These are phyloP conservation scores for Hypoxylon lienhwacheense DNA, from an alignment of 495 filamentous ascomycete species.

Conservation along the genomic window DNA sequence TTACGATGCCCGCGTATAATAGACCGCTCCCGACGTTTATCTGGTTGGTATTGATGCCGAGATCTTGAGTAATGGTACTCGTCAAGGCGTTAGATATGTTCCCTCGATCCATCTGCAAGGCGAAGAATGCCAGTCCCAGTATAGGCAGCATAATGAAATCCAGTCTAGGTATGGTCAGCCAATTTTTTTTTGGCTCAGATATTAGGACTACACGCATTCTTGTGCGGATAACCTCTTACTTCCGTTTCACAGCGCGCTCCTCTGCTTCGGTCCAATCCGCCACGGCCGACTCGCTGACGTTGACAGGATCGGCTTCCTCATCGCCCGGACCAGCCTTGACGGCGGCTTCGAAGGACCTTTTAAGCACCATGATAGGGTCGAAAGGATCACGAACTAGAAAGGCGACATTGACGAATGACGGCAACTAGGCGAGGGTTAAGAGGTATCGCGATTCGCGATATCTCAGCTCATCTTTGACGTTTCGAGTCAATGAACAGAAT, in stretches of 20 bases:
- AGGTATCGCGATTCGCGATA: conserved; percentile 6
- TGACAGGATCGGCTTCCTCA: conserved; percentile 34
- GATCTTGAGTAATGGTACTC: conserved; percentile 54
- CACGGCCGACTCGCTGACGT: conserved; percentile 19
- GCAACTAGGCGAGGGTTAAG: conserved; percentile 1
- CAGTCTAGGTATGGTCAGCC: conserved; percentile 40
- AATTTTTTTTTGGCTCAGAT: too few relatives aligned
- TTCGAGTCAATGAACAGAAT: conserved; percentile 3
- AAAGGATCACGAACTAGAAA: too few relatives aligned
- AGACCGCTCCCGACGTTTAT: conserved; percentile 61
- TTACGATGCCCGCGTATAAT: conserved; percentile 58
- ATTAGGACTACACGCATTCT: too few relatives aligned
- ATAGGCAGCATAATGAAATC: conserved; percentile 57
- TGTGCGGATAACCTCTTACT: conserved; percentile 37
- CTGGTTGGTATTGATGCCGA: conserved; percentile 59
- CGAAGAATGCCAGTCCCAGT: conserved; percentile 59
- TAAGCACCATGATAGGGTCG: background rate
- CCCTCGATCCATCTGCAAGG: conserved; percentile 58
- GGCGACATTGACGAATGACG: too few relatives aligned
- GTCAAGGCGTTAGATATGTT: conserved; percentile 57
- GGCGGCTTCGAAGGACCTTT: conserved; percentile 4
- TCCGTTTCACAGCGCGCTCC: conserved; percentile 43
- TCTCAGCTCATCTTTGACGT: background rate
- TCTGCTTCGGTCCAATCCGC: conserved; percentile 43
- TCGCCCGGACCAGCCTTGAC: conserved; percentile 11